Base-by-base conservation (phyloP, 2,329 filamentous ascomycete species). In the Talaromyces sp. region DNA sequence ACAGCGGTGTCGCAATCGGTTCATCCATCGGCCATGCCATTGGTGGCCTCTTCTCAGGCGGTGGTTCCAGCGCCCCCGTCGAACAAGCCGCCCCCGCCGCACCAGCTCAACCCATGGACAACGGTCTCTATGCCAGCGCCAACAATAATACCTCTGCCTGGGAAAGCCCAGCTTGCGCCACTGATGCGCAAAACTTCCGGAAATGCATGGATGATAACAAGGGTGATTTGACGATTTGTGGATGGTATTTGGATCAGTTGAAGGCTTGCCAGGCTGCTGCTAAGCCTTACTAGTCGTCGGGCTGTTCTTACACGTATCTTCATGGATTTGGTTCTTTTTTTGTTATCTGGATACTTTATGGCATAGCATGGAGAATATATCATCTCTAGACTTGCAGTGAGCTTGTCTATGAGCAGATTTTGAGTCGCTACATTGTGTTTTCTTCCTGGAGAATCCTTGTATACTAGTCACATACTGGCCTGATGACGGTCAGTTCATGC, bases 211-310 rank as follows among this genome's bases (percentile, higher is more conserved):
- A 97, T 75, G 89, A 97, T 71, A 89, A 99, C 76, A 80, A 86
- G 72, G 94, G 94, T 66, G 91, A 94, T 78, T 86, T 99, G 88
- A 87, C 88, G 72, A 95, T 97, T 72, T 99, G 94, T 80, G 89
- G 89, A 66, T 99, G 93, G 92, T 99, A 99, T 76, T 80, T 99
- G 68, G 94, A 99, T 75, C 93, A 99, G 84, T 82, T 99, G 76
- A 93, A 92, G 82, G 88, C 89, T 58, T 93, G 89, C 82, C 89
- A 93, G 81, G 78, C 84, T 64, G 89, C 89, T 66, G 87, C 89
- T 57, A 84, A 80, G 75, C 84, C 80, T 67, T 89, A 90, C 78
- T 90, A 85, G 52, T 36, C 25, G n/a, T n/a, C n/a, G n/a, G n/a
- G n/a, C n/a, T n/a, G n/a, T n/a, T n/a, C n/a, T n/a, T n/a, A n/a